Evolutionary conservation across 1,284 basidiomycete genomes (phyloP), one percentile per base, ranked within the genome.

Genomic region (Pseudozyma sp.): DNA sequence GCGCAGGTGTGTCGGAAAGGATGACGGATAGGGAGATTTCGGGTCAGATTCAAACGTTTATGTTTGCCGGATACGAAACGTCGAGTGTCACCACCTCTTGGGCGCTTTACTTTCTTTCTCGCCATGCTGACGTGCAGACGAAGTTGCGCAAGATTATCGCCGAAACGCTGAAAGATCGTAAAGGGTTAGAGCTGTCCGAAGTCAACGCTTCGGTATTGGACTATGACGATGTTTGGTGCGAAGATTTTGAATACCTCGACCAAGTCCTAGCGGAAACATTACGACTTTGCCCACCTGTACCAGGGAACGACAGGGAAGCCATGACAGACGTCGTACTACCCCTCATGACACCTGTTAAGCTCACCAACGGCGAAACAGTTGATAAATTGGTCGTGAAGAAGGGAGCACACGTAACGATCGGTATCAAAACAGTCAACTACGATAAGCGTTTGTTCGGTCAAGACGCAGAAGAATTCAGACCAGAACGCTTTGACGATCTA

Each of bases 11-110:
- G 2, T 86, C 86, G 0, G 89, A 91, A 80, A 87, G 87, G 21
- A 88, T 93, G 87, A 88, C 89, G 9, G 88, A 89, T 47, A 86
- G 87, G 14, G 92, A 93, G 78, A 89, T 92, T 3, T 86, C 91
- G 31, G 91, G 89, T 63, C 92, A 93, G 83, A 92, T 93, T 69
- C 90, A 90, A 9, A 93, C 91, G 0, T 92, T 93, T 82, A 88
- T 93, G 51, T 88, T 89, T n/a, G 93, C 92, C 14, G 93, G 93
- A 12, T 92, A 92, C 31, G 92, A 94, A 79, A 93, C 93, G 0
- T 91, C 91, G 12, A 91, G 91, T 2, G 89, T 93, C 34, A 88
- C 90, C 11, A 86, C 93, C 52, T 91, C 91, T 0, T 94, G 92
- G 92, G 90, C 90, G 1, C 85, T 94, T 25, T 86, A 89, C 63